Percentiles rank a stretch among this genome's conserved stretches.
Evolutionary conservation across 495 filamentous ascomycete species (phyloP).

Genomic region (Hyaloscypha finlandica): DNA sequence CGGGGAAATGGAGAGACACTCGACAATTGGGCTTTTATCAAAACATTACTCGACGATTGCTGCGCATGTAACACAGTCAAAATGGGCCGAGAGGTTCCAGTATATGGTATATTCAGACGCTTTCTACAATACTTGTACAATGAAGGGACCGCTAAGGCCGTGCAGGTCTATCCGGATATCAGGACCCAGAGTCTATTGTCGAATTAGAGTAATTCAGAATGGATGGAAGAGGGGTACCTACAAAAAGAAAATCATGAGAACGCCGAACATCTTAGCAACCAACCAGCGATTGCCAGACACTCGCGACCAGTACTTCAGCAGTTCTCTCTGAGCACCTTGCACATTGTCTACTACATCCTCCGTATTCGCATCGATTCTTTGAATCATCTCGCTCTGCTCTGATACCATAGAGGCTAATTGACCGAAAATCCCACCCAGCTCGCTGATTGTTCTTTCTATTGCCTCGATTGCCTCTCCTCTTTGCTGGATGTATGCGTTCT

Average conservation of each 20-base stretch:
- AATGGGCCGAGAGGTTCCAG: neutral
- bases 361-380: constrained; percentile 92
- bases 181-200: constrained; percentile 35
- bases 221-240: constrained; percentile 33
- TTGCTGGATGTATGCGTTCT: constrained; percentile 88
- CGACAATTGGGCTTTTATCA: too few species aligned
- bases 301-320: constrained; percentile 94
- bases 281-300: constrained; percentile 96
- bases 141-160: constrained; percentile 4
- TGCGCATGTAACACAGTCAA: too few species aligned
- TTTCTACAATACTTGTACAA: constrained; percentile 30
- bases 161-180: constrained; percentile 27
- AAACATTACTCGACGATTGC: too few species aligned
- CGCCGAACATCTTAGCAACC: constrained; percentile 98
- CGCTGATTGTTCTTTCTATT: constrained; percentile 92
- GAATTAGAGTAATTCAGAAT: constrained; percentile 16
- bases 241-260: constrained; percentile 60
- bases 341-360: constrained; percentile 97
- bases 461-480: constrained; percentile 95
- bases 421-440: constrained; percentile 93
- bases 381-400: constrained; percentile 94
- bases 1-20: too few species aligned
- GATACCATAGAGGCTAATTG: constrained; percentile 97
- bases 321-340: constrained; percentile 88
- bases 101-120: constrained; percentile 27